Percentiles rank a stretch among this genome's conserved stretches.
Conservation (phyloP, 1,284 basidiomycete species). For the Afroboletus lepidellus region DNA sequence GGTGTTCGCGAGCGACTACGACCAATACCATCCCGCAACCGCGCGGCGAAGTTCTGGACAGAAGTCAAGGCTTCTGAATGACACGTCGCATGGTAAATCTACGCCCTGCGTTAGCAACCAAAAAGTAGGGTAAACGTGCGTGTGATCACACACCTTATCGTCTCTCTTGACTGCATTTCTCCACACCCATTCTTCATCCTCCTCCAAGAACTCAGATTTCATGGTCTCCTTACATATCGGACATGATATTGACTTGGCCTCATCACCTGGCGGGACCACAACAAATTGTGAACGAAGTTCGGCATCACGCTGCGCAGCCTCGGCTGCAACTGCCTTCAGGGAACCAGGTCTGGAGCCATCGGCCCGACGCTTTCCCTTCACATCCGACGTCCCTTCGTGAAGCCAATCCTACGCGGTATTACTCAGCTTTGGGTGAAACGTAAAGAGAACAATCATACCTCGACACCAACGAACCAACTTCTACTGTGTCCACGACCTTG, state of each 20-base stretch:
- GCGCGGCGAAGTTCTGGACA: slow-evolving; percentile 59
- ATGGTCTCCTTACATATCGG: slow-evolving; percentile 96
- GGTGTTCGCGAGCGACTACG: slow-evolving; percentile 73
- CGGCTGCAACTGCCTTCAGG: slow-evolving; percentile 60
- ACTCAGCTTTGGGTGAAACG: slow-evolving; percentile 16
- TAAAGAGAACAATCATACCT: slow-evolving; percentile 53
- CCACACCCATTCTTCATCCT: slow-evolving; percentile 99
- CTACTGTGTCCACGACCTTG: slow-evolving; percentile 86
- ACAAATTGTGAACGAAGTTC: slow-evolving; percentile 80
- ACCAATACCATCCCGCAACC: slow-evolving; percentile 59
- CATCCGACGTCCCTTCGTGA: slow-evolving; percentile 56
- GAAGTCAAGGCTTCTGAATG: slow-evolving; percentile 74
- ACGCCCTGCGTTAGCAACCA: slow-evolving; percentile 2
- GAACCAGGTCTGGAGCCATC: slow-evolving; percentile 49
- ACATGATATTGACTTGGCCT: slow-evolving; percentile 79
- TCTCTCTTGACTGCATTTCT: slow-evolving; percentile 85
- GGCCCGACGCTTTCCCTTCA: slow-evolving; percentile 64
- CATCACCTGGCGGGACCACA: slow-evolving; percentile 83
- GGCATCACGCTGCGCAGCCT: slow-evolving; percentile 69
- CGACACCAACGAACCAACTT: slow-evolving; percentile 84
- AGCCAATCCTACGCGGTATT: slow-evolving; percentile 74
- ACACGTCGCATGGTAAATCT: slow-evolving; percentile 92
- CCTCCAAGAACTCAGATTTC: slow-evolving; percentile 91
- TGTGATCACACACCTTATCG: slow-evolving; percentile 60
- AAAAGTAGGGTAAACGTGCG: slow-evolving; percentile 1